Percentiles rank a stretch among this genome's conserved stretches.
These are phyloP conservation scores for Orbilia javanica DNA, from an alignment of 2,329 filamentous ascomycete genomes.

Conservation along the genomic window DNA sequence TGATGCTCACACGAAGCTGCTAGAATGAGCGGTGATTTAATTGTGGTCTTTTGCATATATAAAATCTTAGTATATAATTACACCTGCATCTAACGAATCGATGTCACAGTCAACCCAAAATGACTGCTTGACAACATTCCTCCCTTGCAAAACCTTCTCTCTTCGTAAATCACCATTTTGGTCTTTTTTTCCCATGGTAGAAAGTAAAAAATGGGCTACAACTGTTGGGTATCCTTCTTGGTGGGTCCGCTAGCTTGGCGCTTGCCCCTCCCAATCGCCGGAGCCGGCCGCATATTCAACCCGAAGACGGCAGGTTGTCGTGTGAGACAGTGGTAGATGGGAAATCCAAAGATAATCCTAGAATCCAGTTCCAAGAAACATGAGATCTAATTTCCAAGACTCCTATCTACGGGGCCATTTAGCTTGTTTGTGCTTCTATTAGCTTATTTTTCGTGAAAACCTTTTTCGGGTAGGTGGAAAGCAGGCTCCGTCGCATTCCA, in stretches of 20 bases:
- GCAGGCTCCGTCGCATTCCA: constrained; percentile 12
- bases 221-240: too few species aligned
- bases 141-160: neutral
- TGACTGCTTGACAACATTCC: constrained; percentile 1
- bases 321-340: constrained; percentile 1
- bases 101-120: neutral
- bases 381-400: neutral
- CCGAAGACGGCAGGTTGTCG: constrained; percentile 28
- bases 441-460: neutral
- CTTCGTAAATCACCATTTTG: too few species aligned
- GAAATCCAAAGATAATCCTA: constrained; percentile 6
- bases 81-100: constrained; percentile 14
- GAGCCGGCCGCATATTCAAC: constrained; percentile 14
- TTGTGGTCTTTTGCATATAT: constrained; percentile 7
- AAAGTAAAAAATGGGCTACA: too few species aligned
- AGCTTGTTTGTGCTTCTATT: neutral
- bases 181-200: too few species aligned
- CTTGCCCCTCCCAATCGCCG: constrained; percentile 11
- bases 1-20: constrained; percentile 13
- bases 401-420: neutral
- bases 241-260: neutral
- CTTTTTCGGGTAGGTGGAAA: constrained; percentile 9
- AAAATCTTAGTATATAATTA: constrained; percentile 20
- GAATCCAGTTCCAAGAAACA: neutral
- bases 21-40: constrained; percentile 20